Base-by-base conservation (phyloP, 495 filamentous ascomycete species). In the Podospora tetraspora region DNA sequence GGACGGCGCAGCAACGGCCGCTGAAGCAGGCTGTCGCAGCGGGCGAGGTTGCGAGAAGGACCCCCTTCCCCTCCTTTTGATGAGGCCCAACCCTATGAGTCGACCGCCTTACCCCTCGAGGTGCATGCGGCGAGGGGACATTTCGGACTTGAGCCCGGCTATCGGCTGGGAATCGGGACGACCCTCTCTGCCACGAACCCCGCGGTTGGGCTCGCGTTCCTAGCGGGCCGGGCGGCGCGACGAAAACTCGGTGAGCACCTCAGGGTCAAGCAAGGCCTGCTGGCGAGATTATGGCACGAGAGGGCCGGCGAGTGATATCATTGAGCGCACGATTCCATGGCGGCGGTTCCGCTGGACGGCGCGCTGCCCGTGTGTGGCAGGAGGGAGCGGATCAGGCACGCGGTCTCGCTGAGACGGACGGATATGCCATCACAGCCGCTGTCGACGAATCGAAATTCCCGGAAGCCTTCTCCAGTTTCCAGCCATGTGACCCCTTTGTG, bases 401-500 rank as follows among this genome's bases (percentile, higher is more conserved):
- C 24, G 52, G 37, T 59, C 25, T 52, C 62, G 58, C 57, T 69
- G 63, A 52, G 43, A 52, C 43, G 19, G 59, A 66, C 64, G 59
- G 59, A 63, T 62, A 69, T 63, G 37, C 34, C 69, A 57, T 63
- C 63, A 43, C 60, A 27, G 13, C 30, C 56, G 27, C 29, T 57
- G 61, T 60, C 24, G 66, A 62, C 70, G 71, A 74, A 72, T 72
- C 66, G 69, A 63, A 70, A 64, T 60, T 57, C 52, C 66, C 63
- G 59, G 24, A 60, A 52, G 30, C 59, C 70, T 68, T 56, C 66
- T 65, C 57, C 27, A 60, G 66, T 66, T 64, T 32, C 29, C 66
- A 61, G 63, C 74, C 77, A 73, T 74, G 77, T 79, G 77, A 79
- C 74, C 72, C 66, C 61, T 67, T 68, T 69, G 70, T 74, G 73